Percentiles rank a stretch among this genome's conserved stretches.
phyloP scores from a whole-genome alignment of 2,329 filamentous ascomycete species.

The Fusarium xylarioides region DNA sequence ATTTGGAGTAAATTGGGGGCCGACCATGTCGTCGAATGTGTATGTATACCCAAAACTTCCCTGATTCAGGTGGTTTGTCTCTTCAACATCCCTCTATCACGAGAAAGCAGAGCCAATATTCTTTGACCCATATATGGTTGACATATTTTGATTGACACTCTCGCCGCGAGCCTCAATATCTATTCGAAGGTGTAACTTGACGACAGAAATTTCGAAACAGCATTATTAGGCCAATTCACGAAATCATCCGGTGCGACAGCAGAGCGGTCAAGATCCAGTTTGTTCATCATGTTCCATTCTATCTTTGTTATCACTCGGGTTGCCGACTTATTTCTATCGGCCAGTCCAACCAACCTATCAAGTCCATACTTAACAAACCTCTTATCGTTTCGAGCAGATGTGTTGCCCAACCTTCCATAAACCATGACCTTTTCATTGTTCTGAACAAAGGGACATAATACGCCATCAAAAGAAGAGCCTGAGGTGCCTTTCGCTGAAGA shows the following conservation, averaged over 20 bases:
- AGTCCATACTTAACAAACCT: conserved; percentile 24
- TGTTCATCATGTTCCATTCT: background rate
- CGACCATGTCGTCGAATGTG: background rate
- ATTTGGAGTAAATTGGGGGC: background rate
- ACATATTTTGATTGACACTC: too few species aligned
- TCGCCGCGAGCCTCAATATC: background rate
- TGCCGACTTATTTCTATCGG: conserved; percentile 30
- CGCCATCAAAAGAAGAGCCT: conserved; percentile 41
- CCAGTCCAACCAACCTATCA: conserved; percentile 40
- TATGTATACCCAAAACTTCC: background rate
- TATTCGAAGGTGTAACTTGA: background rate
- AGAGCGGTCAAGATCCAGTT: background rate
- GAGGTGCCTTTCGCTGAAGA: conserved; percentile 40
- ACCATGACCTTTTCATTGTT: conserved; percentile 36
- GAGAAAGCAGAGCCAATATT: background rate
- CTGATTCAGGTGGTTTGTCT: background rate
- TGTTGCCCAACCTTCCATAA: conserved; percentile 35
- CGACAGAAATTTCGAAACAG: background rate
- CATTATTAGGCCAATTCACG: background rate
- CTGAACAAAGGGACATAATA: conserved; percentile 39
- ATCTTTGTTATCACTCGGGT: conserved; percentile 5
- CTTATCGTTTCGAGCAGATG: conserved; percentile 39
- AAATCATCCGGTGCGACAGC: background rate
- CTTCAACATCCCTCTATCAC: background rate
- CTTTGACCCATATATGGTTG: background rate